Base-by-base conservation (phyloP, 2,329 filamentous ascomycete species). In the Penicillium digitatum region DNA sequence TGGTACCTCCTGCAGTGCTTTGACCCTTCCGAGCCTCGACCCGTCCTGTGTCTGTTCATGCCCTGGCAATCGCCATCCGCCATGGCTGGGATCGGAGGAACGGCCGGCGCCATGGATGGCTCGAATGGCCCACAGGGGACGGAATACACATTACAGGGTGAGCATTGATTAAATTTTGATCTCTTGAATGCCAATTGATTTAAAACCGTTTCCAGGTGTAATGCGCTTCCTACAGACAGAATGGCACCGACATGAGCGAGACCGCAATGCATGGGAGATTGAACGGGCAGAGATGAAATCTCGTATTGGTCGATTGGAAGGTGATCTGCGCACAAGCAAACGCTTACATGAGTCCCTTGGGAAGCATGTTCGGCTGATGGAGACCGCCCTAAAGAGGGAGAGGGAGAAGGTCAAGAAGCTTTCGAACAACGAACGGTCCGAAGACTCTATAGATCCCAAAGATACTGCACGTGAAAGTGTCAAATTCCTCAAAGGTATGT, bases 201-300 rank as follows among this genome's bases (percentile, higher is more conserved):
- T 16, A 48, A 20, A 7, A 35, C 6, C 24, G 27, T 31, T 35
- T 27, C 32, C 64, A 94, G 90, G 94, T 70, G 94, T 99, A 35
- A 99, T 99, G 94, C 92, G 94, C 75, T 99, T 99, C 74, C 85
- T 99, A 37, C 94, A 99, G 78, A 94, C 94, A 45, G 93, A 99
- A 83, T 99, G 94, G 94, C 94, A 99, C 76, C 88, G 90, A 64
- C 93, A 99, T 74, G 94, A 99, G 77, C 89, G 94, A 76, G 94
- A 96, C 71, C 86, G 94, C 67, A 99, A 99, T 76, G 87, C 91
- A 35, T 99, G 94, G 94, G 94, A 99, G 75, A 99, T 99, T 72
- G 94, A 99, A 76, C 87, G 91, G 70, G 94, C 95, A 67, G 94
- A 99, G 78, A 97, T 99, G 94, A 96, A 95, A 79, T 91, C 90